These are phyloP conservation scores for Tetrapisispora fleetii DNA, from an alignment of 805 yeast genomes.

Conservation along the genomic window DNA sequence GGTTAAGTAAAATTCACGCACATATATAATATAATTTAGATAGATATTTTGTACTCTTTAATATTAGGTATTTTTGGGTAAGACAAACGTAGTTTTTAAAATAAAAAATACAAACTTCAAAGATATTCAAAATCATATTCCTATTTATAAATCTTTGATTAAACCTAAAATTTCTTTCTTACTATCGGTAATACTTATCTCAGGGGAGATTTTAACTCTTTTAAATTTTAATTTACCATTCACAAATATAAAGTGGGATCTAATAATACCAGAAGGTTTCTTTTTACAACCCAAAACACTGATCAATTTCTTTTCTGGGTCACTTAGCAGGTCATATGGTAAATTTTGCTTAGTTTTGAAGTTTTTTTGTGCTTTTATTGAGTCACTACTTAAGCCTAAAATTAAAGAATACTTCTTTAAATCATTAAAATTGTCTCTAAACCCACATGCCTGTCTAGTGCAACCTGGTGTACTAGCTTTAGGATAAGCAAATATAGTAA, in stretches of 20 bases:
- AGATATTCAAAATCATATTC: background rate
- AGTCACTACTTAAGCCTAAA: constrained; percentile 76
- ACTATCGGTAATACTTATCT: constrained; percentile 49
- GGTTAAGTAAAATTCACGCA: no score
- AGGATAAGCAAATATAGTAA: constrained; percentile 71
- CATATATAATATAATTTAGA: background rate
- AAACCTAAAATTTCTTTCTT: constrained; percentile 44
- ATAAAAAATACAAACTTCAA: no score
- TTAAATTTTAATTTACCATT: constrained; percentile 53
- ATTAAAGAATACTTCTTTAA: constrained; percentile 38
- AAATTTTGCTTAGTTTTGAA: constrained; percentile 66
- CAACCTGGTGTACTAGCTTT: constrained; percentile 94
- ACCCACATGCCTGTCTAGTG: constrained; percentile 89
- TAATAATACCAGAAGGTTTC: constrained; percentile 58
- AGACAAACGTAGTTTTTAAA: no score
- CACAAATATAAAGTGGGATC: constrained; percentile 88
- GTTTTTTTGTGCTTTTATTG: constrained; percentile 65
- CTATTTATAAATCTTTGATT: background rate
- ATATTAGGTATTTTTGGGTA: background rate
- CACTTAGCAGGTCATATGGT: constrained; percentile 67
- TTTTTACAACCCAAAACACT: constrained; percentile 77
- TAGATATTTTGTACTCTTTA: background rate
- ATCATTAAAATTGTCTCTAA: constrained; percentile 50
- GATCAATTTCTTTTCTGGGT: constrained; percentile 61
- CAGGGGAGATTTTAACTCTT: constrained; percentile 39